These are phyloP conservation scores for Tuber melanosporum DNA, from an alignment of 495 filamentous ascomycete species.

Conservation along the genomic window DNA sequence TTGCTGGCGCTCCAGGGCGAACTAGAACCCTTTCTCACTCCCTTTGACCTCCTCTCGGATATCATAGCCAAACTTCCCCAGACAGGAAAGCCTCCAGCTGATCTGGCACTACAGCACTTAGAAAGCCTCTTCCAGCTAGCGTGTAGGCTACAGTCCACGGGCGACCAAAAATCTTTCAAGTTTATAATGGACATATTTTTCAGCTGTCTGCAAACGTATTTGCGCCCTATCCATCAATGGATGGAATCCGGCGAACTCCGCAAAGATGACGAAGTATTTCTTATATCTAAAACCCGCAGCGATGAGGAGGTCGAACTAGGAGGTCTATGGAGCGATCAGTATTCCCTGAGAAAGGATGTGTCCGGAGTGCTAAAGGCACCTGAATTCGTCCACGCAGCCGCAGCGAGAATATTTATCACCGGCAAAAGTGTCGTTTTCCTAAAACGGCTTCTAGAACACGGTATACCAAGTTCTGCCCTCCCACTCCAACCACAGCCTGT, in stretches of 20 bases:
- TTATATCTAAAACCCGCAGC: slow-evolving; percentile 53
- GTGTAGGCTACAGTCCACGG: slow-evolving; percentile 62
- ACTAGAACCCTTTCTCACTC: slow-evolving; percentile 49
- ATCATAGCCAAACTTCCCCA: slow-evolving; percentile 44
- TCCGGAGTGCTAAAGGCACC: slow-evolving; percentile 59
- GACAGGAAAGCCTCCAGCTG: slow-evolving; percentile 29
- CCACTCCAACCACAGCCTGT: slow-evolving; percentile 2
- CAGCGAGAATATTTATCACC: slow-evolving; percentile 67
- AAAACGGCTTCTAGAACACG: slow-evolving; percentile 53
- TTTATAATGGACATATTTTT: slow-evolving; percentile 66
- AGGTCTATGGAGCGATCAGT: slow-evolving; percentile 71
- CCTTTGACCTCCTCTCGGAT: slow-evolving; percentile 52
- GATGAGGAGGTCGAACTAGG: slow-evolving; percentile 54
- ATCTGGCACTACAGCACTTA: slow-evolving; percentile 51
- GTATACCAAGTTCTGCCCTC: slow-evolving; percentile 12
- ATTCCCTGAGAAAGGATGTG: slow-evolving; percentile 53
- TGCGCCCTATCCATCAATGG: slow-evolving; percentile 72
- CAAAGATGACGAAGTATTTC: slow-evolving; percentile 60
- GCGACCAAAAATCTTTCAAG: slow-evolving; percentile 54
- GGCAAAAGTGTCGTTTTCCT: slow-evolving; percentile 85
- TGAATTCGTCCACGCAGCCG: slow-evolving; percentile 62
- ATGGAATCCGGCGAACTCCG: slow-evolving; percentile 72
- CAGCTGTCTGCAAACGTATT: slow-evolving; percentile 73
- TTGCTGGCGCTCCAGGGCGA: slow-evolving; percentile 59
- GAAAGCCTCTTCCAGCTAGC: slow-evolving; percentile 66